These are phyloP conservation scores for Casuarina equisetifolia DNA, from an alignment of 306 rosid species.

Conservation along the genomic window DNA sequence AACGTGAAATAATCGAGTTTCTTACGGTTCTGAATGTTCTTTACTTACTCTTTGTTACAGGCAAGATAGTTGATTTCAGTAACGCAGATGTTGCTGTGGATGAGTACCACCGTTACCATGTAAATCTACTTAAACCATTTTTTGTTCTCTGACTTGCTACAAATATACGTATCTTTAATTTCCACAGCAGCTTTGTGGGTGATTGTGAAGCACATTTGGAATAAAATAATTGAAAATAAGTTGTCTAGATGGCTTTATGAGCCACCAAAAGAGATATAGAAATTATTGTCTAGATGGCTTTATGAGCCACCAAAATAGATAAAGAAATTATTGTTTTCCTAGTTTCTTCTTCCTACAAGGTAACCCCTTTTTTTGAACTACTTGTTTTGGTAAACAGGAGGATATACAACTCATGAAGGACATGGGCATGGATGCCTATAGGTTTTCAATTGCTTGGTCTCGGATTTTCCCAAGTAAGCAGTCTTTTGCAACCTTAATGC, in stretches of 20 bases:
- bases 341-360: not conserved
- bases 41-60: constrained; percentile 36
- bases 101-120: constrained; percentile 71
- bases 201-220: too few relatives aligned
- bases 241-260: too few relatives aligned
- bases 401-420: constrained; percentile 86
- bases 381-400: constrained; percentile 43
- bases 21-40: not conserved
- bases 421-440: constrained; percentile 84
- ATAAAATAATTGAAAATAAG: too few relatives aligned
- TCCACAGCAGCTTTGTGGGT: too few relatives aligned
- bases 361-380: not conserved
- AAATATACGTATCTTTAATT: too few relatives aligned
- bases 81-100: constrained; percentile 90
- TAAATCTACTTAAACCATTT: constrained; percentile 26
- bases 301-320: not conserved
- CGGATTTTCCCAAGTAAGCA: constrained; percentile 80
- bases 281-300: too few relatives aligned
- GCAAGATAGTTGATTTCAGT: constrained; percentile 62
- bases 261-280: too few relatives aligned
- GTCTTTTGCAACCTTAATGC: not conserved
- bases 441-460: constrained; percentile 93
- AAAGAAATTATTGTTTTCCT: not conserved
- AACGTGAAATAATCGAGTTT: not conserved
- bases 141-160: not conserved